Base-by-base conservation (phyloP, 345 rosid genomes). In the Arabidopsis suecica region DNA sequence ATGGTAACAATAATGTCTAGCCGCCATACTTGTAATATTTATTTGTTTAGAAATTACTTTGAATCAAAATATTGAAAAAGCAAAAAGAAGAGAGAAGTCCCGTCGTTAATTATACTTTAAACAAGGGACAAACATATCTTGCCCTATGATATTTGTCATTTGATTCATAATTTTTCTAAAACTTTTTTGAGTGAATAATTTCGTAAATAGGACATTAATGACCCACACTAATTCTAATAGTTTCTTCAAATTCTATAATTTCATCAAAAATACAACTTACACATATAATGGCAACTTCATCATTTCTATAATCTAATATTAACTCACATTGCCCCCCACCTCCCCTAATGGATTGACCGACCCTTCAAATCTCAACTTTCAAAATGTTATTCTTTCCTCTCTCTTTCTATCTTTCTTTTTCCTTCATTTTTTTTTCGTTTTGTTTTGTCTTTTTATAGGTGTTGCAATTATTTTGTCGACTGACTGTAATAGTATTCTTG, bases 121-220 rank as follows among this genome's bases (percentile, higher is more conserved):
- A 58, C 80, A 73, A 51, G 79, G 57, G 84, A 79, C 85, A 84
- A 78, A 62, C 81, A 49, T 79, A 62, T 34, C 20, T 67, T 61
- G 22, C 49, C 51, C 34, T 68, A 74, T 57, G 38, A 63, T 48
- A 64, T 61, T 63, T 28, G 32, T 28, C 32, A 23, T 23, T 23
- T 73, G 71, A 65, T 64, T 71, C 71, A 71, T 58, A 28, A 34
- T 47, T 30, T 63, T 76, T 28, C 28, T 18, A 37, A 5, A 40
- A 33, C 36, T 42, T 48, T 61, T 61, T 7, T 34, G 11, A 49
- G 55, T 64, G 68, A 77, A 49, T 57, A 58, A 23, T 40, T 30
- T 63, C 63, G 58, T 61, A 32, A 68, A 70, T 40, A 63, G 20
- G 68, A 57, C 76, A 77, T 5, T 22, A 33, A 64, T 36, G 72